Evolutionary conservation across 1,284 basidiomycete genomes (phyloP).

Genomic region (Sporisorium graminicola): DNA sequence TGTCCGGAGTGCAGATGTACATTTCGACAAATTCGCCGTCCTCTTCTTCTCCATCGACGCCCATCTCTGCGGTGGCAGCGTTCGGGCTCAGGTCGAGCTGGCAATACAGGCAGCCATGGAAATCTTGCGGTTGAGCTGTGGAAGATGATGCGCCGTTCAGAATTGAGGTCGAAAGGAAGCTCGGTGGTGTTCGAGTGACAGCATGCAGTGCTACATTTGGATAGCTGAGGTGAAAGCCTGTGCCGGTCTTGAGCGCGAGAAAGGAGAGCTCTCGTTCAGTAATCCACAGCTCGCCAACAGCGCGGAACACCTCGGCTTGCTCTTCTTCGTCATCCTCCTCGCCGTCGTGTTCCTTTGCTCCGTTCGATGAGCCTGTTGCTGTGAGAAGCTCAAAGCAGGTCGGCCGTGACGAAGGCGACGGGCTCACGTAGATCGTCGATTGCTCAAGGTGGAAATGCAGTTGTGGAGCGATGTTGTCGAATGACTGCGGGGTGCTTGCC

Average conservation of each 20-base stretch:
- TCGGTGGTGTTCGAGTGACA: slow-evolving; percentile 58
- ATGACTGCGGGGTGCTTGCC: slow-evolving; percentile 53
- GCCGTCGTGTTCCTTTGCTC: not conserved
- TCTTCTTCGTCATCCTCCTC: slow-evolving; percentile 11
- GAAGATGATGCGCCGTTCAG: slow-evolving; percentile 14
- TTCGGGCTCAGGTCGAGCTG: slow-evolving; percentile 63
- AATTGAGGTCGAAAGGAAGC: slow-evolving; percentile 17
- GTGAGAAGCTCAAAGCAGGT: slow-evolving; percentile 24
- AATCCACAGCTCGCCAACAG: slow-evolving; percentile 48
- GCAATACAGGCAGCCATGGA: slow-evolving; percentile 63
- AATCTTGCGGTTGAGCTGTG: not conserved
- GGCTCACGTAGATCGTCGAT: slow-evolving; percentile 41
- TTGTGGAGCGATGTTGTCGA: slow-evolving; percentile 33
- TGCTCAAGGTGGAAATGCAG: slow-evolving; percentile 30
- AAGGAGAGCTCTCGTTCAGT: slow-evolving; percentile 59
- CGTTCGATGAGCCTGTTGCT: not conserved
- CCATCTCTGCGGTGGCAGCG: slow-evolving; percentile 34
- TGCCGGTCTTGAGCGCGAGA: slow-evolving; percentile 24
- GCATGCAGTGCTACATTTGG: slow-evolving; percentile 65
- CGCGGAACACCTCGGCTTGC: slow-evolving; percentile 26
- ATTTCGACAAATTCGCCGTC: slow-evolving; percentile 54
- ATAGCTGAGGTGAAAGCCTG: slow-evolving; percentile 60
- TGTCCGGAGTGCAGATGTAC: slow-evolving; percentile 55
- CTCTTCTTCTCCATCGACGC: slow-evolving; percentile 54
- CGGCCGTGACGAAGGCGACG: slow-evolving; percentile 35